These are phyloP conservation scores for Cutaneotrichosporon sp. DNA, from an alignment of 1,284 basidiomycete genomes.

Conservation along the genomic window DNA sequence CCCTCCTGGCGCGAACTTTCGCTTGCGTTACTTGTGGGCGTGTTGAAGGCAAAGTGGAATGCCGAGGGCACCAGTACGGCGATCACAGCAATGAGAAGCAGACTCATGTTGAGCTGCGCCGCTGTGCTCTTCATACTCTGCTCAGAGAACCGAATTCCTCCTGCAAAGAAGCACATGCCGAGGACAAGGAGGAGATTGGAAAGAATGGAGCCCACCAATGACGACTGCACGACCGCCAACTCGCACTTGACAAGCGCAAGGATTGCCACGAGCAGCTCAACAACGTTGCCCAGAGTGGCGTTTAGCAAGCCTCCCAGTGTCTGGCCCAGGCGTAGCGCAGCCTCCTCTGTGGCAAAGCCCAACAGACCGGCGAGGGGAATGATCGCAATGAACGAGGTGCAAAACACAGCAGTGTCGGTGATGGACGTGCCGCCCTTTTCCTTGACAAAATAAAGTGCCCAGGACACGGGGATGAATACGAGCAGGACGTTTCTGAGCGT, in stretches of 20 bases:
- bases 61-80: conserved; percentile 51
- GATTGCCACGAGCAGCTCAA: conserved; percentile 59
- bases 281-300: conserved; percentile 50
- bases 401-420: conserved; percentile 43
- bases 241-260: conserved; percentile 77
- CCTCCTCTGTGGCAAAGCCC: conserved; percentile 79
- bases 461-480: conserved; percentile 50
- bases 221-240: conserved; percentile 70
- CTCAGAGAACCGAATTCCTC: conserved; percentile 46
- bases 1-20: conserved; percentile 29
- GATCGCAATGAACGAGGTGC: conserved; percentile 47
- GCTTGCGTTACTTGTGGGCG: conserved; percentile 22
- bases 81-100: conserved; percentile 52
- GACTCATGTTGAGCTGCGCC: conserved; percentile 50
- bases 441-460: conserved; percentile 49
- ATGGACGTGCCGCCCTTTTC: conserved; percentile 34
- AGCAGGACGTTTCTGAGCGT: conserved; percentile 46
- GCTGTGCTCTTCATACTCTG: conserved; percentile 47
- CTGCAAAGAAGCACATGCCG: conserved; percentile 58
- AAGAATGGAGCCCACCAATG: conserved; percentile 59
- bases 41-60: conserved; percentile 49
- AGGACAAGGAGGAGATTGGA: conserved; percentile 69
- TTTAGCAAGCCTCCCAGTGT: conserved; percentile 57
- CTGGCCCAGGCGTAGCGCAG: conserved; percentile 67
- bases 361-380: conserved; percentile 63